Base-by-base conservation (phyloP, 2,329 filamentous ascomycete species). In the Cryphonectria naterciae region DNA sequence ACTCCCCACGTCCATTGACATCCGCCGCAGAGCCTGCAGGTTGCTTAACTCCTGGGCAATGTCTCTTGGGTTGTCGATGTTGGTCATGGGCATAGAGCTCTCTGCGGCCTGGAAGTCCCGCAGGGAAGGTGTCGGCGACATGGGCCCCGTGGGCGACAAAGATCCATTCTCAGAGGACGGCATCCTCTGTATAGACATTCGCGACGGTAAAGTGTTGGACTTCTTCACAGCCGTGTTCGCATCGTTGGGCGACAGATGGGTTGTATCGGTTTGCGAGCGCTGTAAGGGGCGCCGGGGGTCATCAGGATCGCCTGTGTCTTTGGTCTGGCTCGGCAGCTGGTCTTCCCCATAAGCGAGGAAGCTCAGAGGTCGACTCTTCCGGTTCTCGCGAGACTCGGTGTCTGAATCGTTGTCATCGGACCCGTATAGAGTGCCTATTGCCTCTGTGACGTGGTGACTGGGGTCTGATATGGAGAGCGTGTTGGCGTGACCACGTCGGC, bases 31-130 rank as follows among this genome's bases (percentile, higher is more conserved):
- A 2, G 95, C 95, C 80, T 97, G 94, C 72, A 98, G 83, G 78
- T 97, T 98, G 84, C 92, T 97, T 76, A 98, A 84, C 82, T 98
- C 95, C 82, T 97, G 93, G 37, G 94, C 94, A 71, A 98, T 93
- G 73, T 95, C 94, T 71, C 91, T 94, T 0, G 95, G 92, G 77
- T 95, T 92, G 74, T 94, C 94, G 79, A 97, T 95, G 80, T 96
- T 96, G 77, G 95, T 93, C 74, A 97, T 88, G 75, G 95, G 90
- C 77, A 95, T 95, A 74, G 95, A 88, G 66, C 92, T 91, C 72
- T 90, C 89, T 76, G 83, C 84, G 77, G 70, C 85, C 78, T 85
- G 86, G 77, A 84, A 88, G 75, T 85, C 87, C 71, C 82, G 87
- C 72, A 85, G 81, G 4, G 86, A 86, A 10, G 85, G 80, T 1